Evolutionary conservation across 805 yeast genomes (phyloP).

Genomic region (Metschnikowia cerradonensis): DNA sequence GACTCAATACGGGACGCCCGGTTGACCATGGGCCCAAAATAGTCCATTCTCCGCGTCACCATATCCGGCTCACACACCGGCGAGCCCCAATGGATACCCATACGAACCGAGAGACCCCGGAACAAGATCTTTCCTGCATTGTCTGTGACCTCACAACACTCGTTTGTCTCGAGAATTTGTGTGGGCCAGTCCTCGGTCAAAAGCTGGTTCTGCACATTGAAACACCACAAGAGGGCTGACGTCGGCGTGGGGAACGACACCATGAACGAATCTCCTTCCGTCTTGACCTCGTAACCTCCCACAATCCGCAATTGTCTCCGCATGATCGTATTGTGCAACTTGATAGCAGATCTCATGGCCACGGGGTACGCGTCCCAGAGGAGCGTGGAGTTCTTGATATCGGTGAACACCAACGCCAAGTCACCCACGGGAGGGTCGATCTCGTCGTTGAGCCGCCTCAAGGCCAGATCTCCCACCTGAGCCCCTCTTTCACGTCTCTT

Average conservation of each 20-base stretch:
- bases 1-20: constrained; percentile 90
- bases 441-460: constrained; percentile 83
- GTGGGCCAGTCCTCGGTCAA: constrained; percentile 90
- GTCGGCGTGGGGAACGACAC: constrained; percentile 93
- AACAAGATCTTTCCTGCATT: constrained; percentile 56
- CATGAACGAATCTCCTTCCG: constrained; percentile 99
- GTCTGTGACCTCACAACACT: constrained; percentile 78
- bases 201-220: constrained; percentile 83
- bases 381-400: constrained; percentile 88
- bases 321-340: constrained; percentile 91
- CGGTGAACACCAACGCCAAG: constrained; percentile 94
- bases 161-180: constrained; percentile 78
- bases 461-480: constrained; percentile 62
- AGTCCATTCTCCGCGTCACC: constrained; percentile 96
- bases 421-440: constrained; percentile 94
- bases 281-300: constrained; percentile 97
- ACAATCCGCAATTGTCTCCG: constrained; percentile 85
- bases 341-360: constrained; percentile 96
- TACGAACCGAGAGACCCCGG: constrained; percentile 89
- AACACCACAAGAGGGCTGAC: constrained; percentile 90
- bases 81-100: constrained; percentile 98
- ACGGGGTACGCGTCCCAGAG: constrained; percentile 91
- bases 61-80: constrained; percentile 96
- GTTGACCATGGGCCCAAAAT: constrained; percentile 98
- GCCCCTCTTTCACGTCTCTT: constrained; percentile 43